phyloP scores from a whole-genome alignment of 73 alveolate species.

The Paramecium caudatum region DNA sequence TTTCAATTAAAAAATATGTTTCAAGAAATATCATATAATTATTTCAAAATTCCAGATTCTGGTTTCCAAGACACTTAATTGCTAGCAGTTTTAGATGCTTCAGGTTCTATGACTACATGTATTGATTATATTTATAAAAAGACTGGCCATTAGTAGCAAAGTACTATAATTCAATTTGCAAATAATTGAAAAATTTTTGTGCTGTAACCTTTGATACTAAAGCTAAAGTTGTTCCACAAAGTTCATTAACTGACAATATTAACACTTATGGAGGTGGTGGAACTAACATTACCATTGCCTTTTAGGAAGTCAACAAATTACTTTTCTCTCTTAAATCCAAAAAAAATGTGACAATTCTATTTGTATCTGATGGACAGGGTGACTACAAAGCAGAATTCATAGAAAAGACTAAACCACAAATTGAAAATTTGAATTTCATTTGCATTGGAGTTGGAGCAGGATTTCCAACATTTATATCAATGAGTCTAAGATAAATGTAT shows the following conservation, averaged over 20 bases:
- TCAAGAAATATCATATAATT: background rate
- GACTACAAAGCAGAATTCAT: background rate
- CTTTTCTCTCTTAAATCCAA: background rate
- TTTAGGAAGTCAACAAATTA: background rate
- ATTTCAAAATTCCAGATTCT: background rate
- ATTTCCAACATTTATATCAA: conserved; percentile 73
- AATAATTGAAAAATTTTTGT: background rate
- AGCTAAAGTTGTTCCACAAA: background rate
- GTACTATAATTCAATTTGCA: background rate
- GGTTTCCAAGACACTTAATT: background rate
- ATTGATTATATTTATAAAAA: background rate
- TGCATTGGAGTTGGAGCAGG: conserved; percentile 71
- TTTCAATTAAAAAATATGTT: too few relatives aligned
- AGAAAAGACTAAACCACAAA: background rate
- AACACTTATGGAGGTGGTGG: conserved; percentile 41
- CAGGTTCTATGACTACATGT: conserved; percentile 66
- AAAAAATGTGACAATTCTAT: conserved; percentile 56
- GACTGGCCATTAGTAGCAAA: background rate
- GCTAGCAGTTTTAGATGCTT: conserved; percentile 61
- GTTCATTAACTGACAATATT: background rate
- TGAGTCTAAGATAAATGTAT: conserved; percentile 70
- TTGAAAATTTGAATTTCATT: conserved; percentile 62
- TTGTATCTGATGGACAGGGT: conserved; percentile 70
- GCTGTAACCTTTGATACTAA: conserved; percentile 8
- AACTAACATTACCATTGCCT: conserved; percentile 4